These are phyloP conservation scores for Ilex aquifolium DNA, from an alignment of 257 asterid genomes.

Conservation along the genomic window DNA sequence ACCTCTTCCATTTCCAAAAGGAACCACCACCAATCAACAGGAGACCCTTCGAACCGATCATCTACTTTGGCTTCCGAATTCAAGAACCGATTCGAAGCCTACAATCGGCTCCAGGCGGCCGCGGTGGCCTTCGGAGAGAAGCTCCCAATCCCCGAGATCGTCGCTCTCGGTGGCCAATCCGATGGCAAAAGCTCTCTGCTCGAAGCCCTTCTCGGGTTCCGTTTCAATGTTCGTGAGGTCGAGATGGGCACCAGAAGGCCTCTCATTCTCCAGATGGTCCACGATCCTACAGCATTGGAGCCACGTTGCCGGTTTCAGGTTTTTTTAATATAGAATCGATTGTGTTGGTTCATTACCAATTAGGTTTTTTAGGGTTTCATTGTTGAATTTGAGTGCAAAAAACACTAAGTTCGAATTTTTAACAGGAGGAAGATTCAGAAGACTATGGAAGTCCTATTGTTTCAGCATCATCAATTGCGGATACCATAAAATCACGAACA, in stretches of 20 bases:
- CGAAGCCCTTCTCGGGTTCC: conserved; percentile 90
- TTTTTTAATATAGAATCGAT: background rate
- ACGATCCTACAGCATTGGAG: conserved; percentile 63
- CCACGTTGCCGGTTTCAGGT: conserved; percentile 98
- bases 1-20: conserved; percentile 34
- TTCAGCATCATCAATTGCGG: conserved; percentile 75
- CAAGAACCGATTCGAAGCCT: conserved; percentile 78
- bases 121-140: conserved; percentile 97
- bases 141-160: conserved; percentile 90
- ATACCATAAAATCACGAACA: conserved; percentile 72
- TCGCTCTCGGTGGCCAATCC: conserved; percentile 92
- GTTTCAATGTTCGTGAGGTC: conserved; percentile 92
- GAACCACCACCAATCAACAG: conserved; percentile 22
- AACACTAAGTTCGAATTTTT: background rate
- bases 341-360: too few relatives aligned
- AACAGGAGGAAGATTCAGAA: conserved; percentile 88
- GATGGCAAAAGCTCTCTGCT: conserved; percentile 98
- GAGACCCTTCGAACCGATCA: conserved; percentile 9
- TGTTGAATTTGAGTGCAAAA: too few relatives aligned
- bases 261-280: conserved; percentile 85
- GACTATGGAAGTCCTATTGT: conserved; percentile 70
- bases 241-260: conserved; percentile 99
- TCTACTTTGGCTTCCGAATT: conserved; percentile 35
- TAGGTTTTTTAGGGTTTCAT: too few relatives aligned
- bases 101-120: conserved; percentile 90